Percentiles rank a stretch among this genome's conserved stretches.
These are phyloP conservation scores for Arthrobotrys sphaeroides DNA, from an alignment of 2,329 filamentous ascomycete species.

Conservation along the genomic window DNA sequence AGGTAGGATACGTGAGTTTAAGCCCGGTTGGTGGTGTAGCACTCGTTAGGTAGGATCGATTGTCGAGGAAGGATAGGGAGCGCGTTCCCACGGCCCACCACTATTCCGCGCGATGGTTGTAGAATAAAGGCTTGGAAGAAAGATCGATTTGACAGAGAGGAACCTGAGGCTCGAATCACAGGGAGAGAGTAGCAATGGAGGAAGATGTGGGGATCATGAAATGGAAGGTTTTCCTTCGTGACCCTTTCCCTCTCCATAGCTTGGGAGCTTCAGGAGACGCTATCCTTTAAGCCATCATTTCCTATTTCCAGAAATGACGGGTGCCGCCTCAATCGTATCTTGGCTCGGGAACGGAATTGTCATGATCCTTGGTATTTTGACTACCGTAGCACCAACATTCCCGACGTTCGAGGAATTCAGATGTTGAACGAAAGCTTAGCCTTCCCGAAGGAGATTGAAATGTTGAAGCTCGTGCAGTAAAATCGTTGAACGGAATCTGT, in stretches of 20 bases:
- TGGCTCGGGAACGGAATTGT: conserved; percentile 37
- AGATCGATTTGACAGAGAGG: conserved; percentile 1
- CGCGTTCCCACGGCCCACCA: conserved; percentile 28
- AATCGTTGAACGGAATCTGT: conserved; percentile 2
- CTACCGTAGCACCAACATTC: conserved; percentile 48
- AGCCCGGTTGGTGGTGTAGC: conserved; percentile 52
- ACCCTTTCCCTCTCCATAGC: conserved; percentile 25
- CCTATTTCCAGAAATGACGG: conserved; percentile 30
- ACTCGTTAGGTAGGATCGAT: conserved; percentile 53
- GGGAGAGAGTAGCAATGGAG: conserved; percentile 13
- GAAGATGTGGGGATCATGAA: conserved; percentile 27
- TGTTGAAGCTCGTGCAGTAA: conserved; percentile 22
- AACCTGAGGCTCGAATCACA: conserved; percentile 1
- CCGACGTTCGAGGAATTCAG: conserved; percentile 30
- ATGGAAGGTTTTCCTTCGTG: not conserved
- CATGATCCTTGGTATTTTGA: conserved; percentile 40
- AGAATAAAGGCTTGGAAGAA: conserved; percentile 6
- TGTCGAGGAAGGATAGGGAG: conserved; percentile 31
- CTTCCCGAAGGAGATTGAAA: conserved; percentile 1
- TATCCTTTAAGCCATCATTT: conserved; percentile 36
- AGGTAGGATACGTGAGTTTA: conserved; percentile 53
- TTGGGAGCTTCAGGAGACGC: conserved; percentile 31
- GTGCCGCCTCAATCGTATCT: conserved; percentile 40
- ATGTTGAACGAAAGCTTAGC: conserved; percentile 46
- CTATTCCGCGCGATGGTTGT: conserved; percentile 18